Percentiles rank a stretch among this genome's conserved stretches.
Evolutionary conservation across 75 land plant genomes (phyloP).

Genomic region (Cupressus sempervirens): DNA sequence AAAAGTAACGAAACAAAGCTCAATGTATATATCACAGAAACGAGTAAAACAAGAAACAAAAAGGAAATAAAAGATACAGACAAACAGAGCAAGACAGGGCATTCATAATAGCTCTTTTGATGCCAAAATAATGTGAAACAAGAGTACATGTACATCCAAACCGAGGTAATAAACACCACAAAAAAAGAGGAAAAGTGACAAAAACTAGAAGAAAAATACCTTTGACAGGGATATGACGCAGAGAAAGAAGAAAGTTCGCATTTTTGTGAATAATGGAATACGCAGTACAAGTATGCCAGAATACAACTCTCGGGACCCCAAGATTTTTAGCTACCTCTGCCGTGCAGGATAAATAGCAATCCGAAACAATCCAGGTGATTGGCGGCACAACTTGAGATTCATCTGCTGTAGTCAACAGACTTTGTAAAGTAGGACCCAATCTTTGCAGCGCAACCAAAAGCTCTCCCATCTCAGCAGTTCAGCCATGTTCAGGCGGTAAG

Average conservation of each 20-base stretch:
- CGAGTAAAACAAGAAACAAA: too few relatives aligned
- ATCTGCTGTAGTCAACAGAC: not conserved
- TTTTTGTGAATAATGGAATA: not conserved
- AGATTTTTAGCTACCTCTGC: not conserved
- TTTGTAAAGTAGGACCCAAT: not conserved
- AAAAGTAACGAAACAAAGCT: too few relatives aligned
- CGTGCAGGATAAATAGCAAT: not conserved
- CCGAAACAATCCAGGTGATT: not conserved
- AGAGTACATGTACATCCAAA: too few relatives aligned
- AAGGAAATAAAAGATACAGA: too few relatives aligned
- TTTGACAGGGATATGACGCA: conserved; percentile 1
- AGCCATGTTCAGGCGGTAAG: not conserved
- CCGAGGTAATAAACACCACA: too few relatives aligned
- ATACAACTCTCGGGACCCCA: not conserved
- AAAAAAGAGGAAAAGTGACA: too few relatives aligned
- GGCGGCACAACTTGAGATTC: not conserved
- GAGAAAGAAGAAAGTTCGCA: not conserved
- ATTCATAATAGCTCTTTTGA: too few relatives aligned
- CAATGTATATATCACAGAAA: too few relatives aligned
- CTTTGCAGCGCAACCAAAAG: not conserved
- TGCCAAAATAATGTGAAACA: too few relatives aligned
- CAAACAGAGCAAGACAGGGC: too few relatives aligned
- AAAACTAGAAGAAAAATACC: not conserved
- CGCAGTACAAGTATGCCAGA: not conserved
- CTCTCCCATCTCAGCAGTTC: not conserved